phyloP scores from a whole-genome alignment of 139 green algal genomes.

The Chlamydomonas sp. region DNA sequence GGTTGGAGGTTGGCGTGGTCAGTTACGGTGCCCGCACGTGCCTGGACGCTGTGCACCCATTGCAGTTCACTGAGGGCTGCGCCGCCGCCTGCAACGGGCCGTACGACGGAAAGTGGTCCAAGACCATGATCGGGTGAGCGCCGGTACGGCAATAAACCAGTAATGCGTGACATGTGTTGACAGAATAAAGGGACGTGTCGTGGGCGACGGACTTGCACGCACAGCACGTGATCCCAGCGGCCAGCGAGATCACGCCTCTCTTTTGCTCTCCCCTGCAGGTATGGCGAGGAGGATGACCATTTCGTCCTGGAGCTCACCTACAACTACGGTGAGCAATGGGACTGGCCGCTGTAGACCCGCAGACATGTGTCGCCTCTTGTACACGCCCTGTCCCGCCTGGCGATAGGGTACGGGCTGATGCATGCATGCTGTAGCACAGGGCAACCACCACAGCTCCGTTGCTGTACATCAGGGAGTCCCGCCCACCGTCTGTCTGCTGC shows the following conservation, averaged over 20 bases:
- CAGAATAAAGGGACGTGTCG: not conserved
- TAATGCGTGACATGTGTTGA: not conserved
- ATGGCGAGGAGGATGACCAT: constrained; percentile 51
- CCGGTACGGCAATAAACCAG: not conserved
- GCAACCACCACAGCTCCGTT: too few relatives aligned
- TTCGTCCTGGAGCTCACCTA: constrained; percentile 68
- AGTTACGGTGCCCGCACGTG: too few relatives aligned
- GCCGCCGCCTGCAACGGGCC: constrained; percentile 65
- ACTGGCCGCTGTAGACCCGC: too few relatives aligned
- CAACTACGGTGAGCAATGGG: constrained; percentile 47
- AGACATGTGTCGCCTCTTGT: too few relatives aligned
- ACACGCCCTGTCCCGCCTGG: too few relatives aligned
- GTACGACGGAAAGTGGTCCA: constrained; percentile 60
- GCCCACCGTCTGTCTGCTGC: too few relatives aligned
- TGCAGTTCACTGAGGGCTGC: constrained; percentile 62
- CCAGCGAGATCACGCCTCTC: not conserved
- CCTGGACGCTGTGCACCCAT: not conserved
- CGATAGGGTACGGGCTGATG: too few relatives aligned
- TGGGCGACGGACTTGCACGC: not conserved
- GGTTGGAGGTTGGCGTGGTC: too few relatives aligned
- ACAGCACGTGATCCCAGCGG: not conserved
- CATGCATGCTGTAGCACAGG: too few relatives aligned
- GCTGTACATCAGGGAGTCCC: too few relatives aligned
- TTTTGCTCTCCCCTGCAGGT: constrained; percentile 31
- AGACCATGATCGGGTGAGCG: constrained; percentile 55